Conservation (phyloP, 2,329 filamentous ascomycete species). For the Mollisiaceae sp. region DNA sequence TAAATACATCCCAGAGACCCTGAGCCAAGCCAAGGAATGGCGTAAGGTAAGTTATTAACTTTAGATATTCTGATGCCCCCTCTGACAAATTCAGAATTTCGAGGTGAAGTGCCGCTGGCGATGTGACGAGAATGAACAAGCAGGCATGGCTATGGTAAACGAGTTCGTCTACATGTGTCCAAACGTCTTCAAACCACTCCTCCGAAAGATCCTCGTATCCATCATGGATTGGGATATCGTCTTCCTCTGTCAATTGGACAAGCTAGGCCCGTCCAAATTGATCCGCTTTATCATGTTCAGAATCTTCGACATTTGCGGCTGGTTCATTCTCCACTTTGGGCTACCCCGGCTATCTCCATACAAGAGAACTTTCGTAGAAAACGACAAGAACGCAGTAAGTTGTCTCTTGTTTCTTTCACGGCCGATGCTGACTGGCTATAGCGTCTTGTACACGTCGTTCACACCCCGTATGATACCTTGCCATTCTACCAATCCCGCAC, state of each 20-base stretch:
- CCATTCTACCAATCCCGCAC: slow-evolving; percentile 26
- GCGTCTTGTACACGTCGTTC: slow-evolving; percentile 19
- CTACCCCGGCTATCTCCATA: slow-evolving; percentile 21
- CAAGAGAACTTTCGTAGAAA: slow-evolving; percentile 16
- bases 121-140: slow-evolving; percentile 24
- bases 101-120: slow-evolving; percentile 24
- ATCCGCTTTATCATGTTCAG: slow-evolving; percentile 18
- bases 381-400: slow-evolving; percentile 19
- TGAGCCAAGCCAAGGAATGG: slow-evolving; percentile 25
- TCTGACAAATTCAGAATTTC: slow-evolving; percentile 18
- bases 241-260: slow-evolving; percentile 23
- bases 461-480: slow-evolving; percentile 25
- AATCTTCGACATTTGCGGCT: slow-evolving; percentile 19
- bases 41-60: slow-evolving; percentile 13
- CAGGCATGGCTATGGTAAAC: slow-evolving; percentile 25
- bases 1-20: slow-evolving; percentile 23
- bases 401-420: background rate
- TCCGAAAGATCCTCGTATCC: slow-evolving; percentile 22
- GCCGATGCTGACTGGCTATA: background rate
- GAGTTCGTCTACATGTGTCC: slow-evolving; percentile 22
- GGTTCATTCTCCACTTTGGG: slow-evolving; percentile 18
- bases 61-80: background rate
- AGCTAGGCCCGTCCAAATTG: slow-evolving; percentile 15
- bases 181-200: slow-evolving; percentile 17
- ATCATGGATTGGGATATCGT: slow-evolving; percentile 23